Conservation (phyloP, 345 rosid species). For the Eucalyptus erythrocorys region DNA sequence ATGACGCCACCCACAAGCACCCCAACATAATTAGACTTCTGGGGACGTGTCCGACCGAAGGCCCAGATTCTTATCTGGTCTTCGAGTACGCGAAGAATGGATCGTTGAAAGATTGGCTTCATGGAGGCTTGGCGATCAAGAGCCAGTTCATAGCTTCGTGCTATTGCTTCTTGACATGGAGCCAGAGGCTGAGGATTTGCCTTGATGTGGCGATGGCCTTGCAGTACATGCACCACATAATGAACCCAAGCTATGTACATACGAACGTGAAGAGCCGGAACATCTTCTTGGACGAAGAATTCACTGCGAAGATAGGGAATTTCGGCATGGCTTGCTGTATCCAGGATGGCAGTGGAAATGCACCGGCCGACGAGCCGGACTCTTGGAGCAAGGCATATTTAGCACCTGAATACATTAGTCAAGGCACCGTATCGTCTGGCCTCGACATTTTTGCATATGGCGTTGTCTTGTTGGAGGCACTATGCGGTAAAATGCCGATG, state of each 20-base stretch:
- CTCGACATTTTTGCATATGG: conserved; percentile 70
- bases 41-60: conserved; percentile 54
- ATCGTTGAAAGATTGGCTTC: conserved; percentile 86
- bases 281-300: conserved; percentile 82
- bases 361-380: neutral
- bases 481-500: conserved; percentile 55
- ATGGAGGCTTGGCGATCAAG: conserved; percentile 85
- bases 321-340: conserved; percentile 57
- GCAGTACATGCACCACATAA: conserved; percentile 77
- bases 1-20: conserved; percentile 47
- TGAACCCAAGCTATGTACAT: conserved; percentile 68
- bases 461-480: conserved; percentile 53
- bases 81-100: conserved; percentile 85
- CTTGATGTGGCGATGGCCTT: conserved; percentile 79
- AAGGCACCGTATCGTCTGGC: conserved; percentile 34
- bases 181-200: conserved; percentile 77
- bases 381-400: conserved; percentile 13
- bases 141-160: conserved; percentile 89
- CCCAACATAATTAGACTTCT: conserved; percentile 67
- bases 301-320: conserved; percentile 69
- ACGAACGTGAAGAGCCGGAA: conserved; percentile 58
- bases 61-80: conserved; percentile 33
- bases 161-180: conserved; percentile 81
- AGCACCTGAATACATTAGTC: conserved; percentile 48
- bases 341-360: conserved; percentile 15